Evolutionary conservation across 2,329 filamentous ascomycete species (phyloP).

Genomic region (Hypoxylon sp.): DNA sequence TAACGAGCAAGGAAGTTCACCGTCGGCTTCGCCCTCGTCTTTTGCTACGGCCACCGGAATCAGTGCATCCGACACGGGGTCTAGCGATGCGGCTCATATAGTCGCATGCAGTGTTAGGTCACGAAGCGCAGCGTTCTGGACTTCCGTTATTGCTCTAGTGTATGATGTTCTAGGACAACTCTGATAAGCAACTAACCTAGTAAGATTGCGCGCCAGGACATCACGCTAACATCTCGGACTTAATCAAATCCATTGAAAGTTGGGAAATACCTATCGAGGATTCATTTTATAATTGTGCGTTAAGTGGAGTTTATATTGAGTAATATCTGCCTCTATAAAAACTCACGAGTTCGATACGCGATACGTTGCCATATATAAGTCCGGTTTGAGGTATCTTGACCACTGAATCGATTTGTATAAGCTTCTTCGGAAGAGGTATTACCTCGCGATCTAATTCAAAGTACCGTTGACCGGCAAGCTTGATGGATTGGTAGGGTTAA

Average conservation of each 20-base stretch:
- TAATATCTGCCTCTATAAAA: neutral
- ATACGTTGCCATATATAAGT: no score
- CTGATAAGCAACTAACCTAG: neutral
- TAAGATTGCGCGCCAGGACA: neutral
- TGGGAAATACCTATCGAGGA: neutral
- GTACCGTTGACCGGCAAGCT: neutral
- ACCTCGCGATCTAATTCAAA: no score
- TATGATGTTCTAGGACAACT: slow-evolving; percentile 9
- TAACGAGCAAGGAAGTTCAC: slow-evolving; percentile 3
- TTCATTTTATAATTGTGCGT: neutral
- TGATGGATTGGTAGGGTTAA: slow-evolving; percentile 13
- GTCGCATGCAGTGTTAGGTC: neutral
- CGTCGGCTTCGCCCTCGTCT: slow-evolving; percentile 6
- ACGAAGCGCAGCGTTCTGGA: slow-evolving; percentile 18
- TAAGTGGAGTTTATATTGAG: neutral
- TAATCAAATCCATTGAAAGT: neutral
- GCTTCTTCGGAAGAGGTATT: no score
- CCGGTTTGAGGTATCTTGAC: no score
- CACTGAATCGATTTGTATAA: neutral
- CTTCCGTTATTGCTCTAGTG: neutral
- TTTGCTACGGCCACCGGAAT: slow-evolving; percentile 11
- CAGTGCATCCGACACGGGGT: slow-evolving; percentile 3
- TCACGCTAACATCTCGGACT: no score
- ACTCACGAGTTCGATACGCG: no score
- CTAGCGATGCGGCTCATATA: slow-evolving; percentile 15